phyloP scores from a whole-genome alignment of 257 asterid species.

The Mentha longifolia region DNA sequence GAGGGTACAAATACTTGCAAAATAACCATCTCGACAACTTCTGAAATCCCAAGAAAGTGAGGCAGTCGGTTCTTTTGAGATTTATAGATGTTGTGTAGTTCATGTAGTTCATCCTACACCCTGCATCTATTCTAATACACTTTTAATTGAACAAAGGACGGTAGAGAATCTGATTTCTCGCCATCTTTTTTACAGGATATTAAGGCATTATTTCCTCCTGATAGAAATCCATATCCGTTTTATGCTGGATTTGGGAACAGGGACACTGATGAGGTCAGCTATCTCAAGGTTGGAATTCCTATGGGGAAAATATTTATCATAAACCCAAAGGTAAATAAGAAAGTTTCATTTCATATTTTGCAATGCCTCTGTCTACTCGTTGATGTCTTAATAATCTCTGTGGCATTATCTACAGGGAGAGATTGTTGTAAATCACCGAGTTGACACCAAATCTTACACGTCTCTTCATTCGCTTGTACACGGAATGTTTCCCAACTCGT shows the following conservation, averaged over 20 bases:
- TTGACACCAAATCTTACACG: constrained; percentile 72
- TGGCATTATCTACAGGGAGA: constrained; percentile 67
- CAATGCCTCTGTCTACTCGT: background rate
- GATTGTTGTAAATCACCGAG: constrained; percentile 71
- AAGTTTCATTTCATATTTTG: constrained; percentile 7
- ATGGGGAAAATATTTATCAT: constrained; percentile 87
- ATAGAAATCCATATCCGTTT: constrained; percentile 85
- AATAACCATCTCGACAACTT: background rate
- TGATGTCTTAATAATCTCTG: constrained; percentile 13
- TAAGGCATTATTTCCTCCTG: constrained; percentile 86
- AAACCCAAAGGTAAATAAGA: constrained; percentile 73
- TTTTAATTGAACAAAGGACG: background rate
- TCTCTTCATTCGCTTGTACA: constrained; percentile 75
- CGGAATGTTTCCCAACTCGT: constrained; percentile 74
- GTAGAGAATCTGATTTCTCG: constrained; percentile 11
- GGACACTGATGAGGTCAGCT: constrained; percentile 94
- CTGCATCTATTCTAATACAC: background rate
- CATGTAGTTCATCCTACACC: background rate
- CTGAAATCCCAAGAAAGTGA: background rate
- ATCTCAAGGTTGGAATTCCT: constrained; percentile 93
- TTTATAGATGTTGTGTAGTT: background rate
- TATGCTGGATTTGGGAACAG: constrained; percentile 99
- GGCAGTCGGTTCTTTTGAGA: background rate
- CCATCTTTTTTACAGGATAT: constrained; percentile 54
- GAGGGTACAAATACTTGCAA: background rate